Base-by-base conservation (phyloP, 2,329 filamentous ascomycete genomes). In the Pleomassaria siparia region DNA sequence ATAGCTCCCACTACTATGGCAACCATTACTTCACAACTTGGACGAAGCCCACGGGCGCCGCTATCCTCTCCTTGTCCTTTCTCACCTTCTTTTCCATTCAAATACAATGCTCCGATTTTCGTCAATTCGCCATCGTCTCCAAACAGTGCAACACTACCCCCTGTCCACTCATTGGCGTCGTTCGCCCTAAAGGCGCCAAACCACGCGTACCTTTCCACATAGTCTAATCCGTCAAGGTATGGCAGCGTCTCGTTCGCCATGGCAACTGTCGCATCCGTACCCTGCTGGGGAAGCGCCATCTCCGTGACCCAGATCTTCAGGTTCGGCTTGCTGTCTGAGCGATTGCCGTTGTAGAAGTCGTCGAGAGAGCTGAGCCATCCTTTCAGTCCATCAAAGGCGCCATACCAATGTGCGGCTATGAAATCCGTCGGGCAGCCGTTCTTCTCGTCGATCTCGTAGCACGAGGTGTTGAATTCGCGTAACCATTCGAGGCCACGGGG, bases 271-370 rank as follows among this genome's bases (percentile, higher is more conserved):
- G 76, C 71, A 0, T 68, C 50, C 7, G 87, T 77, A 29, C 79
- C 74, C 53, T 80, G 75, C 50, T 86, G 72, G 46, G 76, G 70
- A 30, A 80, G 76, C 37, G 85, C 88, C 69, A 87, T 88, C 67
- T 94, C 89, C 18, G 89, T 94, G 8, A 92, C 75, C 89, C 88
- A 94, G 48, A 91, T 81, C 52, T 59, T 66, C 30, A 70, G 25
- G 12, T 42, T 42, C 3, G 54, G 53, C 5, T 46, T 16, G 6
- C 80, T 75, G 57, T 64, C 63, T 2, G 80, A 76, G 58, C 68
- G 67, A 77, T 85, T 74, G 24, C 53, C 58, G 29, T 70, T 70
- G 54, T 77, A 78, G 18, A 73, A 75, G 22, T 76, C 78, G 37
- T 78, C 72, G 40, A 84, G 76, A 49, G 84, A 78, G 4, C 84